Base-by-base conservation (phyloP, 768 basidiomycete species). In the Asterophora lycoperdoides region DNA sequence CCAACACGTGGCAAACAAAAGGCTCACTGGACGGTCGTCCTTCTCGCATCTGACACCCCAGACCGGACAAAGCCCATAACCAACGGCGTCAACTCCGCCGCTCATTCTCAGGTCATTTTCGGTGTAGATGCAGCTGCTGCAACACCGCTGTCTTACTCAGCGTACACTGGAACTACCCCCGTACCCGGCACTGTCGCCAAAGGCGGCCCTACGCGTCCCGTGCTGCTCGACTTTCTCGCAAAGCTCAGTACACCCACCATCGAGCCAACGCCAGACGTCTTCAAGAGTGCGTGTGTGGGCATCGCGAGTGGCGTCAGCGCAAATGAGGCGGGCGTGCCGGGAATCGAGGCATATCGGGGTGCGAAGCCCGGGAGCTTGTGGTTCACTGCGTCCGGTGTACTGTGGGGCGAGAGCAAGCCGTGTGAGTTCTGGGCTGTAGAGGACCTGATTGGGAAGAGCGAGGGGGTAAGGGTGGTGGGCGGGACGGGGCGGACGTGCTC, bases 401-500 rank as follows among this genome's bases (percentile, higher is more conserved):
- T 90, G 7, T 85, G 84, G 78, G 86, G 83, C 18, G 83, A 88
- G 60, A 79, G 77, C 59, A 85, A 84, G 54, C 86, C 86, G 2
- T 87, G 84, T 58, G 84, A 87, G 55, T 89, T 86, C 58, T 89
- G 87, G 81, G 66, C 81, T 3, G 64, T 84, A 18, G 69, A 73
- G 38, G 78, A 83, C 54, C 63, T 90, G n/a, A 61, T 77, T 14
- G 65, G 70, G 44, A 74, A 70, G 49, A 62, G 58, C 19, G 78
- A 79, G 15, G 81, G 73, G 13, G 67, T 80, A 61, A 55, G 78
- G 41, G 62, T 86, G 18, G 67, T 83, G 39, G 80, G 78, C 18
- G 83, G 81, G 11, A 80, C 78, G 6, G 89, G 86, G 4, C 69
- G 84, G 36, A 85, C 79, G 29, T 87, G 83, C 56, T 77, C 82